These are phyloP conservation scores for Aspergillus wentii DNA, from an alignment of 495 filamentous ascomycete species.

Conservation along the genomic window DNA sequence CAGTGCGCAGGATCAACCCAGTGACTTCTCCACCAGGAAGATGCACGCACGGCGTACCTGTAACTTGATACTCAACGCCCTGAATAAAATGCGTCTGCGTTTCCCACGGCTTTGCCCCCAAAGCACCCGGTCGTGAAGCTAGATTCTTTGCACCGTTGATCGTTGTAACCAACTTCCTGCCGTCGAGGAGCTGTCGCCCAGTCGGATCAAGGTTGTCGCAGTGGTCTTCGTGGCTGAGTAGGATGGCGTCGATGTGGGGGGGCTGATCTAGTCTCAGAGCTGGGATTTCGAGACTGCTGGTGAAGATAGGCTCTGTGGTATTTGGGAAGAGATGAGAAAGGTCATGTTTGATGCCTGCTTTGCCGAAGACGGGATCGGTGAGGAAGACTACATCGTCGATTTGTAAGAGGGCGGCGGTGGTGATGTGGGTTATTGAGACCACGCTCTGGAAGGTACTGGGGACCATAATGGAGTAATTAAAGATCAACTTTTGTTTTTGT, in stretches of 20 bases:
- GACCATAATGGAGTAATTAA: too few species aligned
- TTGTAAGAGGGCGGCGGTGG: conserved; percentile 46
- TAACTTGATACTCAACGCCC: conserved; percentile 23
- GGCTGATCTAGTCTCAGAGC: conserved; percentile 33
- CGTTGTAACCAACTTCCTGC: conserved; percentile 46
- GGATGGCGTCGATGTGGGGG: conserved; percentile 45
- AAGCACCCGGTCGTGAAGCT: conserved; percentile 35
- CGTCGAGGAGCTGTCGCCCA: conserved; percentile 39
- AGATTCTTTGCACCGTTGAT: conserved; percentile 41
- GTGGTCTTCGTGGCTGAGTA: conserved; percentile 54
- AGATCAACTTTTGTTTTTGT: too few species aligned
- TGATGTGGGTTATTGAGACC: conserved; percentile 51
- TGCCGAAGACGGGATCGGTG: conserved; percentile 51
- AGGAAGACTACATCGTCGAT: conserved; percentile 44
- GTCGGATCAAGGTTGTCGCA: conserved; percentile 47
- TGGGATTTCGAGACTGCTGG: too few species aligned
- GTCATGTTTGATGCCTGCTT: conserved; percentile 34
- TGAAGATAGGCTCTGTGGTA: too few species aligned
- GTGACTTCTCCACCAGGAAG: conserved; percentile 43
- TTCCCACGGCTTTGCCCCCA: conserved; percentile 31
- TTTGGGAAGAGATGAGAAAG: conserved; percentile 24
- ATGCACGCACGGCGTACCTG: conserved; percentile 41
- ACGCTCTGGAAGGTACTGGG: too few species aligned
- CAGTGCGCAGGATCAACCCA: conserved; percentile 39
- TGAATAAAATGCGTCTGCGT: conserved; percentile 15